Evolutionary conservation across 1,139 yeast species (phyloP), one percentile per base, ranked within the genome.

Genomic region (Lodderomyces metapsilosis): DNA sequence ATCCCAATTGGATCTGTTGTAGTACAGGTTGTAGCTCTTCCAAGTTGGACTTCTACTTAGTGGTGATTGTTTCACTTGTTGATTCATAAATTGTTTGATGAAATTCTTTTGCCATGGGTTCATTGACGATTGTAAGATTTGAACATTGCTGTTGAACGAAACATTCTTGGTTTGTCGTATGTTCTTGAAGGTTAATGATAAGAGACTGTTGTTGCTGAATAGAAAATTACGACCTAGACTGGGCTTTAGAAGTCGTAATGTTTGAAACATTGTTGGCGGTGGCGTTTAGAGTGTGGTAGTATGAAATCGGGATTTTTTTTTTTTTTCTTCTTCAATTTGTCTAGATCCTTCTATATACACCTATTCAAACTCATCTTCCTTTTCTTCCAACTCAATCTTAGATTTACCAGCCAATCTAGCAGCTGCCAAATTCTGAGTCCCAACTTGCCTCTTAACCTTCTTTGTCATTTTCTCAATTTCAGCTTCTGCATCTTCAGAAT

Each of bases 391-490:
- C 37, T 82, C 85, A 41, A 85, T 84, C 64, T 79, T 85, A 51
- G 92, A 80, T 64, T 88, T 89, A 41, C 95, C 94, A 3, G 74
- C 62, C 49, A 80, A 71, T 56, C 92, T 78, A 10, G 86, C 80
- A 20, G 91, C 89, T 1, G 84, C 78, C 50, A 84, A 64, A 54
- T 86, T 84, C 50, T 84, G 81, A 5, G 88, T 79, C n/a, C 78
- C 84, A 15, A 82, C 88, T 65, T 91, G 98, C 54, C 77, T 82
- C 58, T 76, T 76, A 31, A 88, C 95, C 71, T 87, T 89, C 53
- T 74, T 78, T 13, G 95, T 91, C 96, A 91, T 86, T 60, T 82
- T 80, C 37, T 82, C 89, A 51, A 92, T 89, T 62, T 91, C 96
- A 39, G 80, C 92, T 59, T 92, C 98, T 11, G 88, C 95, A 61